phyloP scores from a whole-genome alignment of 768 basidiomycete species.

The Kwoniella heveanensis region DNA sequence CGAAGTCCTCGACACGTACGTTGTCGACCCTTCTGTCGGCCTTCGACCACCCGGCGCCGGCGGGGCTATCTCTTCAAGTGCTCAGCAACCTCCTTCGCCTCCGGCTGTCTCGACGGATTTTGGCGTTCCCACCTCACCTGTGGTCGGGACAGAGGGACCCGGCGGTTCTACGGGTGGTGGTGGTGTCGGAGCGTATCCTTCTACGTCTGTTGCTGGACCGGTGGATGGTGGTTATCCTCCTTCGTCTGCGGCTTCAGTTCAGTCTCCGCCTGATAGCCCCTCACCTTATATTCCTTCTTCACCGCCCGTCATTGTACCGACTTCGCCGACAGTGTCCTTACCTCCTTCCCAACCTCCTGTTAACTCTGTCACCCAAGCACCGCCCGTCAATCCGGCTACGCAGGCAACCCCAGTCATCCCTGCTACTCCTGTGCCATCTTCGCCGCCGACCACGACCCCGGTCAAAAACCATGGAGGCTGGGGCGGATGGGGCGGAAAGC shows the following conservation, averaged over 20 bases:
- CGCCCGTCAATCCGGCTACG: background rate
- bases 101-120: background rate
- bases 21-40: conserved; percentile 22
- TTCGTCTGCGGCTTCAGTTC: background rate
- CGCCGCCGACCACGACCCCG: background rate
- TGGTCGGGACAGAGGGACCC: background rate
- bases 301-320: background rate
- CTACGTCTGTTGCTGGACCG: background rate
- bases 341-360: background rate
- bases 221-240: background rate
- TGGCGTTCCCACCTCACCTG: background rate
- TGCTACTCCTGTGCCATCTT: too few species aligned
- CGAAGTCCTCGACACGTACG: conserved; percentile 29
- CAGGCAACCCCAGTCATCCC: background rate
- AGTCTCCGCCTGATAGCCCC: background rate
- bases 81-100: background rate
- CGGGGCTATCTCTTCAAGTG: background rate
- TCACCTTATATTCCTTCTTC: background rate
- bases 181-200: background rate
- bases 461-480: background rate
- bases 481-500: background rate
- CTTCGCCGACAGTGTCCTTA: background rate
- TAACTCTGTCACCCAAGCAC: background rate
- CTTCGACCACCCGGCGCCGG: background rate
- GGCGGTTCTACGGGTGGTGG: too few species aligned